Evolutionary conservation across 1,284 basidiomycete species (phyloP), one percentile per base, ranked within the genome.

Genomic region (Ustilago loliicola): DNA sequence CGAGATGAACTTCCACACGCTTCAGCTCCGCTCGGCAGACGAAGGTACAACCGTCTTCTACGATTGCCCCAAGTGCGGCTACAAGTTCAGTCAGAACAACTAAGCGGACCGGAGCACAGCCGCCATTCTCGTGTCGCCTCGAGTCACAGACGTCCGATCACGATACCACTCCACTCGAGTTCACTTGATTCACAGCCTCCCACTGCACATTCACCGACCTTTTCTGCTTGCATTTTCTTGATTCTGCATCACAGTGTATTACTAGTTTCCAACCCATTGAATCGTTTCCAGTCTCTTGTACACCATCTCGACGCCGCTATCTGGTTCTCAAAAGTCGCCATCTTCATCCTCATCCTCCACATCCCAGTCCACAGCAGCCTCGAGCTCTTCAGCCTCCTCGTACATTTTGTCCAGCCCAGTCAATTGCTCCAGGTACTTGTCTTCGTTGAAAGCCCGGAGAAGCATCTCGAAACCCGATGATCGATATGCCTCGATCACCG

Each of bases 381-480:
- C 72, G 30, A 80, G 36, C 60, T 75, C 72, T 29, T 84, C 81
- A 30, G 79, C 78, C 57, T 83, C 81, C 11, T 52, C 59, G 45
- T 83, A 79, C 70, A 84, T 76, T 87, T 92, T 90, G 84, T 96
- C 94, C 69, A 98, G 87, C 0, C 95, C 96, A 0, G 94, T 96
- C 72, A 98, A 86, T 65, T 87, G 87, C 87, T 96, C 94, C 32
- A 98, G 88, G 83, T 91, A 95, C 1, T 90, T 87, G 75, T 97
- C 94, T 30, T 81, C 77, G 77, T 96, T 94, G 87, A 95, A 96
- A 0, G 92, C 96, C 61, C 90, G 88, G 23, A 93, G 84, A 5
- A 98, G 87, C 91, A 98, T 93, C 9, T 89, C 89, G 79, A 94
- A 93, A 0, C 95, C 94, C 34, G 91, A 87, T 11, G 87, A 87